A percentile compares a stretch with the other conserved stretches of the same genome.
Conservation (phyloP, 352 stramenopile genomes). For the Pythium rhizo-oryzae region DNA sequence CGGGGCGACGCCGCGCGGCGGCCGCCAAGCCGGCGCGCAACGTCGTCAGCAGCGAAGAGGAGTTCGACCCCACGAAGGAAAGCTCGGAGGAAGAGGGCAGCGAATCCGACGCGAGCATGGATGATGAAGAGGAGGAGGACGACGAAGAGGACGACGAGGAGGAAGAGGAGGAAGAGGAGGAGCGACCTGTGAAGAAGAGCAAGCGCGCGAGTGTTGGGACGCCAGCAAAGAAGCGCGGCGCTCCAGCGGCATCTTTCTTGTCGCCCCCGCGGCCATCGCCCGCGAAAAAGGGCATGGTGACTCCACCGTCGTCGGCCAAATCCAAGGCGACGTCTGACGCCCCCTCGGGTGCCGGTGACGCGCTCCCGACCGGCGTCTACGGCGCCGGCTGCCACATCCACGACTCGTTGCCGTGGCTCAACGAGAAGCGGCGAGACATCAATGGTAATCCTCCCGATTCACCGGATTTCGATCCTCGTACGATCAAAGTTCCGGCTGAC, state of each 20-base stretch:
- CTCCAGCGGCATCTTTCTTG: constrained; percentile 7
- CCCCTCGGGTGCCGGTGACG: constrained; percentile 18
- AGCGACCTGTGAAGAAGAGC: constrained; percentile 43
- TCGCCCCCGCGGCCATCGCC: constrained; percentile 16
- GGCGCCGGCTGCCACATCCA: constrained; percentile 84
- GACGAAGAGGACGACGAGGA: constrained; percentile 52
- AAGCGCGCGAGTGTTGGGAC: constrained; percentile 25
- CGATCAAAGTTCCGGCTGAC: constrained; percentile 87
- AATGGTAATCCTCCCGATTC: constrained; percentile 81
- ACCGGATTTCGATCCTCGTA: constrained; percentile 93
- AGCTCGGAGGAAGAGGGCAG: constrained; percentile 33
- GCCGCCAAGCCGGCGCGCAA: constrained; percentile 22
- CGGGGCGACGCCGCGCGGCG: constrained; percentile 1
- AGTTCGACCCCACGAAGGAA: constrained; percentile 33
- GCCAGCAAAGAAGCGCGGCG: constrained; percentile 19
- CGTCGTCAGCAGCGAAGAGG: constrained; percentile 55
- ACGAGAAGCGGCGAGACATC: constrained; percentile 86
- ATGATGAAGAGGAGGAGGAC: constrained; percentile 24
- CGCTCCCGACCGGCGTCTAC: constrained; percentile 41
- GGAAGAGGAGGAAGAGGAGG: constrained; percentile 51
- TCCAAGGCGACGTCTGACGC: constrained; percentile 17
- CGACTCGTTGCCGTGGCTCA: constrained; percentile 93
- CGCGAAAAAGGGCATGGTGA: constrained; percentile 9
- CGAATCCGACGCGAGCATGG: constrained; percentile 28
- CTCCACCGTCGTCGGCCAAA: constrained; percentile 28